Base-by-base conservation (phyloP, 2,329 filamentous ascomycete species). In the Cyanodermella asteris region DNA sequence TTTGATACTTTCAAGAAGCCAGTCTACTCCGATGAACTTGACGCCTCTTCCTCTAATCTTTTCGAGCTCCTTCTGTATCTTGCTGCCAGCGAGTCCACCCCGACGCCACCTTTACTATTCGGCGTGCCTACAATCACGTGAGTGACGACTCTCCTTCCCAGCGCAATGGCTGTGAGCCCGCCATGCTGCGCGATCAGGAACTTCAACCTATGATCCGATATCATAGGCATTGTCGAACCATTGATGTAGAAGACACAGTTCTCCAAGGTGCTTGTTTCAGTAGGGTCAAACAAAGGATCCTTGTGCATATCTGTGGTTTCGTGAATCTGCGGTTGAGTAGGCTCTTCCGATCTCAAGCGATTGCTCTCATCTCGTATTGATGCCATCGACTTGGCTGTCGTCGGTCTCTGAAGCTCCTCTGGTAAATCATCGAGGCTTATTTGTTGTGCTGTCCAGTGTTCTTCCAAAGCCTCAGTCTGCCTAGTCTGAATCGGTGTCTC, bases 161-260 rank as follows among this genome's bases (percentile, higher is more conserved):
- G 63, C 30, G 68, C 59, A 18, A 80, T 61, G 4, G 76, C 72
- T 36, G 78, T 56, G 20, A 51, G 56, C 1, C 68, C 84, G 12
- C 82, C 84, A 41, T 91, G 67, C 28, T 68, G 58, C 5, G 61
- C 65, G 18, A 93, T 60, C 10, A 90, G 47, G 28, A 71, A 69
- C 54, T 87, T 90, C 29, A 93, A 61, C 43, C 66, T 74, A 51
- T 91, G 76, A 46, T 93, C 82, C 9, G 77, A 90, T 32, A 91
- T 63, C 13, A 67, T 47, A 2, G 82, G 81, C 31, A 70, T 62
- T 3, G 80, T 91, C 36, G 75, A 82, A 31, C 81, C 81, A 47
- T 91, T 91, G 47, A 93, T 63, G 50, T 84, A 87, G 38, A 91
- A 62, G 25, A 65, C 70, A 13, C 81, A 59, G 10, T 69, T 65